Evolutionary conservation across 352 stramenopile species (phyloP).

Genomic region (Albugo candida): DNA sequence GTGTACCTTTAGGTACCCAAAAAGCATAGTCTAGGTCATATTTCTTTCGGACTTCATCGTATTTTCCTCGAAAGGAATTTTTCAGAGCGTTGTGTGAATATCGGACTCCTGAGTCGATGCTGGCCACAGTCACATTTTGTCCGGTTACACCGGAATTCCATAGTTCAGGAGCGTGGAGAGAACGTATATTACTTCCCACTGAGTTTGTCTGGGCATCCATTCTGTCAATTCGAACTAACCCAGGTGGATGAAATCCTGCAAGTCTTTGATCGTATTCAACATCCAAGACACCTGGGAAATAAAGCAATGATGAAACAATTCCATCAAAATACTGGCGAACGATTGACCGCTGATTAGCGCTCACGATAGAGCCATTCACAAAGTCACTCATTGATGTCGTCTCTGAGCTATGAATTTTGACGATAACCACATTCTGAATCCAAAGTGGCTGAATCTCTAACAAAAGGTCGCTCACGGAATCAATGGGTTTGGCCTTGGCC

Average conservation of each 20-base stretch:
- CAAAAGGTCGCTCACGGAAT: too few species aligned
- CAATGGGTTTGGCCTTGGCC: too few species aligned
- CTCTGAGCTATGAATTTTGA: constrained; percentile 8
- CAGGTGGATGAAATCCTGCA: constrained; percentile 6
- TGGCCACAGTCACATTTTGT: constrained; percentile 28
- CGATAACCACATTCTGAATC: constrained; percentile 37
- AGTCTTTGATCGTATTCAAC: constrained; percentile 18
- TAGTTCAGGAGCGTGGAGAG: constrained; percentile 27
- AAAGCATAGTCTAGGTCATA: constrained; percentile 43
- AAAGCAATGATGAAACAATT: constrained; percentile 6
- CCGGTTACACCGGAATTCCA: constrained; percentile 20
- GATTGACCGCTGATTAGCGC: not conserved
- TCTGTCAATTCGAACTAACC: constrained; percentile 5
- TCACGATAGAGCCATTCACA: not conserved
- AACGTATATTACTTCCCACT: constrained; percentile 22
- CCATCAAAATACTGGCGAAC: constrained; percentile 9
- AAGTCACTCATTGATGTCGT: not conserved
- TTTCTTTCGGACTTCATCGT: constrained; percentile 4
- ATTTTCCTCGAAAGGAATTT: constrained; percentile 18
- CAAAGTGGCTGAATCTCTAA: constrained; percentile 16
- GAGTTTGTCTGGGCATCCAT: not conserved
- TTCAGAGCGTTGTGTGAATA: constrained; percentile 39
- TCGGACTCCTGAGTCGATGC: constrained; percentile 49
- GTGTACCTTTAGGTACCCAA: constrained; percentile 31
- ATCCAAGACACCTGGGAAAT: constrained; percentile 20